Evolutionary conservation across 148 eudicot genomes (phyloP).

Genomic region (Rhododendron griersonianum): DNA sequence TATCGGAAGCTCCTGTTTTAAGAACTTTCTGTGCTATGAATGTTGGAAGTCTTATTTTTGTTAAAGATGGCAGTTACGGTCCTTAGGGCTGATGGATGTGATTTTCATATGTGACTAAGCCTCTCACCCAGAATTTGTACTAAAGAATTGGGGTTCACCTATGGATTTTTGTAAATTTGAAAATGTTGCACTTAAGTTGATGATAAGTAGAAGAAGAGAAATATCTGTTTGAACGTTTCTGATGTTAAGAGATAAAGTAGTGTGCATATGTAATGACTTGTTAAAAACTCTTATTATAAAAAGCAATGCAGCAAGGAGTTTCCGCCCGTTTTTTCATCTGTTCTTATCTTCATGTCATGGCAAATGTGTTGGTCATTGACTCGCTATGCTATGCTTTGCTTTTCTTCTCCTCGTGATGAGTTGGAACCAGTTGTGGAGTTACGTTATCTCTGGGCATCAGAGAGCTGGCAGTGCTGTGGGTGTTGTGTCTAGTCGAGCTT

Average conservation of each 20-base stretch:
- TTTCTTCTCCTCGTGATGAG: neutral
- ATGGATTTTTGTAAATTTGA: neutral
- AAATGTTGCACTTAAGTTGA: neutral
- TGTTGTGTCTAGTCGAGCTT: neutral
- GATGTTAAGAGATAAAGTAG: neutral
- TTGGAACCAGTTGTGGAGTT: neutral
- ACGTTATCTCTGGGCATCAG: neutral
- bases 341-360: neutral
- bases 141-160: too few species aligned
- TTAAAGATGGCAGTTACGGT: neutral
- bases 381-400: neutral
- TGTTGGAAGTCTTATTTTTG: neutral
- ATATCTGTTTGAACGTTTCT: neutral
- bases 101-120: neutral
- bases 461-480: neutral
- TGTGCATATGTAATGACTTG: neutral
- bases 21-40: neutral
- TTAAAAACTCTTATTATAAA: neutral
- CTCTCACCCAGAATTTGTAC: neutral
- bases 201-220: neutral
- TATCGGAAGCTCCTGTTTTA: neutral
- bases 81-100: neutral
- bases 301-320: neutral
- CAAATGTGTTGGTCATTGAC: neutral
- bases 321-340: neutral